These are phyloP conservation scores for Phytophthora multivora DNA, from an alignment of 352 stramenopile species.

Conservation along the genomic window DNA sequence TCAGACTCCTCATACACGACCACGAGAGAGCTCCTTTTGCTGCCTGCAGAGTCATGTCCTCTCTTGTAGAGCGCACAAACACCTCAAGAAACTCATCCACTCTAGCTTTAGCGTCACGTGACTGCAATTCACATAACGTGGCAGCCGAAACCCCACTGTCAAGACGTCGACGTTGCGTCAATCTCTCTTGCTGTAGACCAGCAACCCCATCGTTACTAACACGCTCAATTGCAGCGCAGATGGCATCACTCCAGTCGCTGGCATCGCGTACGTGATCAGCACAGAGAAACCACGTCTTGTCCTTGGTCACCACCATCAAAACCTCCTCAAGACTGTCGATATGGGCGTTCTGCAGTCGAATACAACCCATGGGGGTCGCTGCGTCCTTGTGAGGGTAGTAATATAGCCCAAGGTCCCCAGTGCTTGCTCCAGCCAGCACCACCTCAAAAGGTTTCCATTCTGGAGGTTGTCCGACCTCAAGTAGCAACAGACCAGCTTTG, in stretches of 20 bases:
- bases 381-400: slow-evolving; percentile 62
- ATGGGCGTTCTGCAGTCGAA: slow-evolving; percentile 65
- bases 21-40: slow-evolving; percentile 69
- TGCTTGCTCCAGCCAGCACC: slow-evolving; percentile 56
- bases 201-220: slow-evolving; percentile 10
- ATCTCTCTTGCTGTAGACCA: slow-evolving; percentile 6
- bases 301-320: slow-evolving; percentile 73
- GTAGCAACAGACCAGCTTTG: slow-evolving; percentile 55
- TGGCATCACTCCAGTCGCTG: slow-evolving; percentile 64
- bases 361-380: slow-evolving; percentile 47
- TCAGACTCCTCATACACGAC: slow-evolving; percentile 73
- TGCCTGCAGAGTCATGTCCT: slow-evolving; percentile 58
- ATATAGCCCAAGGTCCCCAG: slow-evolving; percentile 66
- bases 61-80: slow-evolving; percentile 55
- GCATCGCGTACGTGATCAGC: slow-evolving; percentile 59
- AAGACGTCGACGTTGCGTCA: slow-evolving; percentile 37
- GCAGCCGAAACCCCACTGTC: slow-evolving; percentile 46
- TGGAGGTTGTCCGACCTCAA: slow-evolving; percentile 56
- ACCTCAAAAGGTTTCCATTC: slow-evolving; percentile 73
- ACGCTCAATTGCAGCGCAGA: slow-evolving; percentile 64
- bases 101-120: slow-evolving; percentile 46
- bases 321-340: slow-evolving; percentile 77
- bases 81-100: slow-evolving; percentile 80
- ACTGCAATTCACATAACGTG: slow-evolving; percentile 69
- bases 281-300: slow-evolving; percentile 86